A percentile compares a stretch with the other conserved stretches of the same genome.
Conservation (phyloP, 2,329 filamentous ascomycete species). For the Microascus cirrosus region DNA sequence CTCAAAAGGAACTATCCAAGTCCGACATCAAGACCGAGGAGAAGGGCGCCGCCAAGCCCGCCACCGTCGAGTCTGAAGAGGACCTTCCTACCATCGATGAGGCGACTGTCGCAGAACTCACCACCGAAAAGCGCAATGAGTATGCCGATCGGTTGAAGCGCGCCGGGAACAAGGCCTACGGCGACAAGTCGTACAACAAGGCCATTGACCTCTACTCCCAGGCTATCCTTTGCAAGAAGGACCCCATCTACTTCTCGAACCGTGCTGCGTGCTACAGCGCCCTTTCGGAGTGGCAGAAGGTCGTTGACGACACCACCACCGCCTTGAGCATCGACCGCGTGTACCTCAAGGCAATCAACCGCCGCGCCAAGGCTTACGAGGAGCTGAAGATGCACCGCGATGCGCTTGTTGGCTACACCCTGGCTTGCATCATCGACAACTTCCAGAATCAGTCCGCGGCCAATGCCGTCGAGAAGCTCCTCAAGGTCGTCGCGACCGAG, state of each 20-base stretch:
- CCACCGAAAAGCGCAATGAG: slow-evolving; percentile 63
- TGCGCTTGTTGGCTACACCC: slow-evolving; percentile 92
- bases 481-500: slow-evolving; percentile 93
- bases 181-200: slow-evolving; percentile 82
- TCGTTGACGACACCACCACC: slow-evolving; percentile 92
- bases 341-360: slow-evolving; percentile 96
- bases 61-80: slow-evolving; percentile 46
- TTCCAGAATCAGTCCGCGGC: slow-evolving; percentile 89
- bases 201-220: slow-evolving; percentile 94
- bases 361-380: slow-evolving; percentile 92
- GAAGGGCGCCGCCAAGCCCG: slow-evolving; percentile 27
- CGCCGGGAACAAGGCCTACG: slow-evolving; percentile 92
- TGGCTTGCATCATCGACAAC: slow-evolving; percentile 96
- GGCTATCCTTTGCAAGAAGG: slow-evolving; percentile 92
- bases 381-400: slow-evolving; percentile 85
- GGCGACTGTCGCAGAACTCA: slow-evolving; percentile 37
- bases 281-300: slow-evolving; percentile 84
- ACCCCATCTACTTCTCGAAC: slow-evolving; percentile 98
- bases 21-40: slow-evolving; percentile 14
- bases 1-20: slow-evolving; percentile 17
- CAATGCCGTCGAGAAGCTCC: slow-evolving; percentile 77
- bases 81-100: slow-evolving; percentile 60
- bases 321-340: slow-evolving; percentile 87
- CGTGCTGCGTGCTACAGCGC: slow-evolving; percentile 96
- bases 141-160: slow-evolving; percentile 89